Base-by-base conservation (phyloP, 495 filamentous ascomycete genomes). In the Hypoxylon lenormandii region DNA sequence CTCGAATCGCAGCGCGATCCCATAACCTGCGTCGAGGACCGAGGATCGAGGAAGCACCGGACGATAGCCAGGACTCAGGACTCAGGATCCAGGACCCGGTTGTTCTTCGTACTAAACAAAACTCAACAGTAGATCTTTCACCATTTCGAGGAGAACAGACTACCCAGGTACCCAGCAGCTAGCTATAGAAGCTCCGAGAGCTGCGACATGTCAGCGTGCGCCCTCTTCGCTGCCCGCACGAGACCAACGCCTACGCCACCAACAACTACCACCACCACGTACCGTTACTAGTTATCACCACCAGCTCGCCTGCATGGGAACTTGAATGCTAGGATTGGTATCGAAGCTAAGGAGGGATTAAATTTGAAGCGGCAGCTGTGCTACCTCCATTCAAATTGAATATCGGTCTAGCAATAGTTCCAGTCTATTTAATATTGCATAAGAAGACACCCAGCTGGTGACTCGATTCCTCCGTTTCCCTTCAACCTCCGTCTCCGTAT, bases 201-300 rank as follows among this genome's bases (percentile, higher is more conserved):
- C 68, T 57, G 68, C 68, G 68, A 71, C 40, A 71, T 71, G 68
- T 71, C 68, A 71, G 62, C 58, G 57, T 66, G 68, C 46, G 51
- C 38, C 37, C 40, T 60, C 13, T 33, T 56, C 42, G 57, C 62
- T 59, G 60, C n/a, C 61, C 51, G 57, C 68, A 71, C 68, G 57
- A 66, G 68, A 71, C 45, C 57, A 57, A 58, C 57, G 53, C 57
- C 58, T 0, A 19, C 42, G 42, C n/a, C 42, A 19, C 42, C 42
- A 45, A 45, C 42, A 19, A 70, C 50, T 45, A 56, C 38, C 15
- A 42, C 38, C 15, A 42, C 15, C 38, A 42, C 38, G 15, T 10
- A 42, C 15, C 38, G 30, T 33, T 33, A 3, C 30, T 7, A 11
- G 30, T 33, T 7, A 33, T 33, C 30, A 33, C 30, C 30, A 33